phyloP scores from a whole-genome alignment of 129 eudicot species.

The Rutidosis leptorrhynchoides region DNA sequence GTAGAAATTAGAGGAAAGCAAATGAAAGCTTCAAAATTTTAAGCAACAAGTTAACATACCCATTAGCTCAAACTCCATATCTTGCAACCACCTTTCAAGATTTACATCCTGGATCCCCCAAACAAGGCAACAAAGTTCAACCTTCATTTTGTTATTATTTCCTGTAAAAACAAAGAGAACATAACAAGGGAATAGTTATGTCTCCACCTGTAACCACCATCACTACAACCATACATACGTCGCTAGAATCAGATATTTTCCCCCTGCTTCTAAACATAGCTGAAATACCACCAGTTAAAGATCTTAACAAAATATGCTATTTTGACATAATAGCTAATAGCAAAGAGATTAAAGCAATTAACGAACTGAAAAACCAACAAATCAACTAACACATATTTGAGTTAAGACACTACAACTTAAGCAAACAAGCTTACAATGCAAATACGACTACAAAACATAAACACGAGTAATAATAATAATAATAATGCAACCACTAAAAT shows the following conservation, averaged over 20 bases:
- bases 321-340: constrained; percentile 14
- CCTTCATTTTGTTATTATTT: constrained; percentile 1
- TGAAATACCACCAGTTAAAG: constrained; percentile 8
- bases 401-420: constrained; percentile 34
- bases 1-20: background rate
- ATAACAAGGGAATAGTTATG: constrained; percentile 27
- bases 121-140: background rate
- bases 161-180: constrained; percentile 35
- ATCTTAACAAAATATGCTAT: constrained; percentile 15
- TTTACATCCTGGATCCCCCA: background rate
- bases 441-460: constrained; percentile 28
- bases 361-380: constrained; percentile 4
- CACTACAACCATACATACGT: constrained; percentile 3
- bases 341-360: constrained; percentile 1
- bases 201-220: constrained; percentile 11
- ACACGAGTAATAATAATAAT: constrained; percentile 10
- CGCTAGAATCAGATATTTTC: background rate
- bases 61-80: constrained; percentile 17
- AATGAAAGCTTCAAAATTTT: constrained; percentile 15
- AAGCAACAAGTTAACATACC: constrained; percentile 21
- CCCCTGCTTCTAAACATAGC: constrained; percentile 8
- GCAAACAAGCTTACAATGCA: constrained; percentile 31
- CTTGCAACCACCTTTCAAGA: background rate
- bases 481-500: constrained; percentile 29
- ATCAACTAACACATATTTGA: constrained; percentile 28